Evolutionary conservation across 1,284 basidiomycete species (phyloP).

Genomic region (Boletus hoseneyae): DNA sequence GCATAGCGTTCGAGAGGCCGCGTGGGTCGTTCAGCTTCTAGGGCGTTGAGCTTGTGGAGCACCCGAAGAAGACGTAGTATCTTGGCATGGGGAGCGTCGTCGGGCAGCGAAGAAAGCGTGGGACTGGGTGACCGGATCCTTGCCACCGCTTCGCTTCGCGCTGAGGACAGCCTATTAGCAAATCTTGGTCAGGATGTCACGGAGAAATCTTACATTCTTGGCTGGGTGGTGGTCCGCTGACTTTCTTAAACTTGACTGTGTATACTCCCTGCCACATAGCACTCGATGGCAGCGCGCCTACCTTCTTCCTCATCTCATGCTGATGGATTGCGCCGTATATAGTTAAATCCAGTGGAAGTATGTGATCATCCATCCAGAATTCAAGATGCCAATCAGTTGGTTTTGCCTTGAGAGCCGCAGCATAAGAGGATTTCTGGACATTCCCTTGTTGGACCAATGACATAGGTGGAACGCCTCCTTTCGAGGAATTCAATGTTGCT

Average conservation of each 20-base stretch:
- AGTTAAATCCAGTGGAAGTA: constrained; percentile 83
- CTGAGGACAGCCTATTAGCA: constrained; percentile 17
- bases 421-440: constrained; percentile 74
- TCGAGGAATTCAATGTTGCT: constrained; percentile 72
- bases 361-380: constrained; percentile 88
- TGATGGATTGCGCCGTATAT: constrained; percentile 96
- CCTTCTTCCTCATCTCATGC: constrained; percentile 73
- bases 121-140: constrained; percentile 62
- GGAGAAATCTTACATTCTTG: constrained; percentile 49
- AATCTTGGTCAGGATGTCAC: constrained; percentile 16
- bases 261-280: constrained; percentile 89
- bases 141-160: constrained; percentile 37
- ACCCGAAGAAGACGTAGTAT: constrained; percentile 89
- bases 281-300: constrained; percentile 56
- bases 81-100: constrained; percentile 84
- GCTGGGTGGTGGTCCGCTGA: constrained; percentile 72
- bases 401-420: constrained; percentile 88
- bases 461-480: constrained; percentile 35
- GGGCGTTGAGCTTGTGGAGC: constrained; percentile 74
- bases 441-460: constrained; percentile 41
- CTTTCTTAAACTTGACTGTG: constrained; percentile 91
- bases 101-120: constrained; percentile 72
- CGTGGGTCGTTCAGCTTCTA: constrained; percentile 56
- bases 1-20: constrained; percentile 50
- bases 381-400: constrained; percentile 96